Percentiles rank a stretch among this genome's conserved stretches.
Evolutionary conservation across 192 early-diverging fungal genomes (phyloP).

Genomic region (Coemansia erecta): DNA sequence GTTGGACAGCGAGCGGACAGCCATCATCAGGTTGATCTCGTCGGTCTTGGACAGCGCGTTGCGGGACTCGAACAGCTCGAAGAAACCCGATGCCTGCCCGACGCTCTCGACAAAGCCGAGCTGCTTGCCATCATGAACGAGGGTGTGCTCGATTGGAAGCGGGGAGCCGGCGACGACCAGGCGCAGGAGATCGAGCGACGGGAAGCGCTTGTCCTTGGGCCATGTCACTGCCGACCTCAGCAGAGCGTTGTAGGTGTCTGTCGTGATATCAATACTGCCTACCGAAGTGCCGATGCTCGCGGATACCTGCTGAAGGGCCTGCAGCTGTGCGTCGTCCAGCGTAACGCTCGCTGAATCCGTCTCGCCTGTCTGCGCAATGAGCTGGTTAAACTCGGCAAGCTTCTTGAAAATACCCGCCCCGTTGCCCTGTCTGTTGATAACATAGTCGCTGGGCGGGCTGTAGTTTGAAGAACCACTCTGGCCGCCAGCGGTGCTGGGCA

Average conservation of each 20-base stretch:
- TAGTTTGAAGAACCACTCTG: slow-evolving; percentile 13
- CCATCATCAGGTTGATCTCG: slow-evolving; percentile 80
- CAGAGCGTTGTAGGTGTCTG: slow-evolving; percentile 48
- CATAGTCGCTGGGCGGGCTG: slow-evolving; percentile 42
- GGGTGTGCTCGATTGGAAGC: slow-evolving; percentile 16
- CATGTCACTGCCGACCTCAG: slow-evolving; percentile 61
- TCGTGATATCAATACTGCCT: slow-evolving; percentile 17
- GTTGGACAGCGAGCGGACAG: slow-evolving; percentile 68
- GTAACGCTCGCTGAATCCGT: not conserved
- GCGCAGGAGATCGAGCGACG: slow-evolving; percentile 82
- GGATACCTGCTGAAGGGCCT: slow-evolving; percentile 11
- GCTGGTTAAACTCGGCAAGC: slow-evolving; percentile 65
- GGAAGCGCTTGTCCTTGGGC: slow-evolving; percentile 72
- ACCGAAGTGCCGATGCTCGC: slow-evolving; percentile 14
- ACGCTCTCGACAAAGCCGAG: slow-evolving; percentile 49
- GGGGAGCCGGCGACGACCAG: slow-evolving; percentile 60
- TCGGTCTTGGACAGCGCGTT: slow-evolving; percentile 26
- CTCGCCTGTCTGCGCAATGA: slow-evolving; percentile 34
- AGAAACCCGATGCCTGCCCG: slow-evolving; percentile 25
- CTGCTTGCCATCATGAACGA: slow-evolving; percentile 30
- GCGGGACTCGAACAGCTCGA: slow-evolving; percentile 16
- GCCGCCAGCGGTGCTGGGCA: slow-evolving; percentile 11
- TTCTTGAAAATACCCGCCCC: slow-evolving; percentile 71
- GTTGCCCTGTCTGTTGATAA: slow-evolving; percentile 72
- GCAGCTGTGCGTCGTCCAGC: slow-evolving; percentile 18